Conservation (phyloP, 768 basidiomycete species). For the Leccinellum luteum region DNA sequence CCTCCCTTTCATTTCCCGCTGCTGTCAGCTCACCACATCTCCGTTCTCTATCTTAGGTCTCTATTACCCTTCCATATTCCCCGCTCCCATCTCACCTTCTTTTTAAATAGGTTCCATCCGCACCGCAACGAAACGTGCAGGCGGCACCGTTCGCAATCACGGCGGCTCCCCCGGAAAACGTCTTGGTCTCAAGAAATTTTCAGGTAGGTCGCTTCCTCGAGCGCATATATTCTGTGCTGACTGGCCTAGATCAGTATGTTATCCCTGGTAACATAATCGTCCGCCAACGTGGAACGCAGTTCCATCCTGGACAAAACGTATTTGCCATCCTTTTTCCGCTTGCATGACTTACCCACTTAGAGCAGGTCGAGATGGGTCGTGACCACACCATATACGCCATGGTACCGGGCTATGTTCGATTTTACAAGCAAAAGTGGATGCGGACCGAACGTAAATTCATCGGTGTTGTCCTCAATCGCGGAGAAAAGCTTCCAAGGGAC, state of each 20-base stretch:
- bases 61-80: neutral
- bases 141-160: slow-evolving; percentile 91
- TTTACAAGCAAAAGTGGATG: slow-evolving; percentile 82
- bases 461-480: slow-evolving; percentile 79
- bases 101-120: slow-evolving; percentile 59
- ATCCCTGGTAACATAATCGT: slow-evolving; percentile 96
- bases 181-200: slow-evolving; percentile 94
- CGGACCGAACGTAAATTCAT: slow-evolving; percentile 74
- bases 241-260: slow-evolving; percentile 74
- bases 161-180: slow-evolving; percentile 92
- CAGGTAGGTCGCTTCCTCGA: slow-evolving; percentile 52
- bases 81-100: neutral
- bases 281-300: slow-evolving; percentile 87
- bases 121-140: slow-evolving; percentile 95
- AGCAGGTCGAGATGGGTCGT: slow-evolving; percentile 82
- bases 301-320: slow-evolving; percentile 94
- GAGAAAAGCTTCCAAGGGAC: slow-evolving; percentile 86
- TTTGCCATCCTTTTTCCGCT: slow-evolving; percentile 26
- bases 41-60: slow-evolving; percentile 51
- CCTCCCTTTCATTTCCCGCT: slow-evolving; percentile 41
- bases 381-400: slow-evolving; percentile 95
- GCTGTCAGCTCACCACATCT: slow-evolving; percentile 33
- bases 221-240: slow-evolving; percentile 6
- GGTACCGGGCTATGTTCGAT: slow-evolving; percentile 89
- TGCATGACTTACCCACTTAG: slow-evolving; percentile 5